Evolutionary conservation across 306 rosid species (phyloP).

Genomic region (Rosa multiflora): DNA sequence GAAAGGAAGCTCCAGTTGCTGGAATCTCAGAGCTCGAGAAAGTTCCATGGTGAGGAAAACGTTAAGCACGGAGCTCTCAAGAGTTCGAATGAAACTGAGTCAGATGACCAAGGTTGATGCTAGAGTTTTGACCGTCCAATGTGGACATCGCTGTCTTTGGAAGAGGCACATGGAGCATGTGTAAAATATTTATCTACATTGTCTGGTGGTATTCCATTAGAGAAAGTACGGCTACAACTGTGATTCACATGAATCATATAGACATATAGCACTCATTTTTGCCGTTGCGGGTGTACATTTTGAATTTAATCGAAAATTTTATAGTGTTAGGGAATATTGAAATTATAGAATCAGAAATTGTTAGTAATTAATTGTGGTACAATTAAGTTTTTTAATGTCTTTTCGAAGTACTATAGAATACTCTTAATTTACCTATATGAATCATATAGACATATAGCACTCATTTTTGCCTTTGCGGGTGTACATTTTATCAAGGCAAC

Average conservation of each 20-base stretch:
- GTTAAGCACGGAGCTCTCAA: not conserved
- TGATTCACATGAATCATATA: not conserved
- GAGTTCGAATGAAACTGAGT: not conserved
- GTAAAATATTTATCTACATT: not conserved
- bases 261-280: too few species aligned
- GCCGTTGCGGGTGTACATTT: too few species aligned
- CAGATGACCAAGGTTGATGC: not conserved
- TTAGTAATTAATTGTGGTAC: too few species aligned
- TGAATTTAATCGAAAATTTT: too few species aligned
- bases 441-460: not conserved
- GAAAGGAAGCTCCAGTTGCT: slow-evolving; percentile 24
- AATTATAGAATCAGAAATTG: too few species aligned
- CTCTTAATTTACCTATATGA: not conserved
- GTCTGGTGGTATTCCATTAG: not conserved
- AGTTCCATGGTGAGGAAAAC: slow-evolving; percentile 41
- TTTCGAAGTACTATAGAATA: too few species aligned
- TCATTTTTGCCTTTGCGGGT: too few species aligned
- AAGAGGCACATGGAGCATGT: slow-evolving; percentile 6
- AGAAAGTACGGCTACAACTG: not conserved
- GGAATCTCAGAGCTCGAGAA: slow-evolving; percentile 31
- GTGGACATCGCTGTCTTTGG: slow-evolving; percentile 3
- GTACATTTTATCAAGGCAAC: too few species aligned
- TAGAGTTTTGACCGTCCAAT: slow-evolving; percentile 5
- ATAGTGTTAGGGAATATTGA: too few species aligned
- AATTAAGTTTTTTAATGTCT: too few species aligned